Base-by-base conservation (phyloP, 2,329 filamentous ascomycete genomes). In the Emydomyces testavorans region DNA sequence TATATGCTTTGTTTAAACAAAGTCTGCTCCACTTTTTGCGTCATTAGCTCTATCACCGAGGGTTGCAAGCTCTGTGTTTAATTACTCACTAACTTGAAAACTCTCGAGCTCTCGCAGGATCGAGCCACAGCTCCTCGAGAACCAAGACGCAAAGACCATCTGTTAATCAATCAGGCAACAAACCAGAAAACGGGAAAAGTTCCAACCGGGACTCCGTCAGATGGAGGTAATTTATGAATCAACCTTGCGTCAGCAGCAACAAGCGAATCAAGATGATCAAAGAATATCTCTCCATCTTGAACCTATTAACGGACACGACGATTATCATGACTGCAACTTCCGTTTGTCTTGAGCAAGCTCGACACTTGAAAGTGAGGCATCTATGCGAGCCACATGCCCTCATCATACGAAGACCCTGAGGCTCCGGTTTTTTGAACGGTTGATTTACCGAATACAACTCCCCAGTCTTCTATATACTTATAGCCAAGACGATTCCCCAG, bases 91-190 rank as follows among this genome's bases (percentile, higher is more conserved):
- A 45, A 51, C 26, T 15, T 34, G 35, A 26, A 15, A n/a, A n/a
- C n/a, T 4, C 41, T 15, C 38, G 34, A 28, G 26, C 20, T 32
- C 10, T n/a, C 20, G 18, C 24, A 52, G 47, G 42, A 46, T 28
- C 34, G 20, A 41, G 36, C 11, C 47, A 47, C 32, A 34, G 18
- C 20, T 10, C 37, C 42, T 47, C 42, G n/a, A 52, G 37, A 36
- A 24, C 43, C 10, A 13, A 35, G 31, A 8, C 41, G 20, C 16
- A 36, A 10, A 43, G 37, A 20, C 36, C 45, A 23, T 24, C 48
- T 11, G 45, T 52, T 8, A 47, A 52, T n/a, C 44, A 52, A 52
- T 39, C 38, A 47, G 37, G 50, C 40, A 31, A 16, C 26, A 47
- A n/a, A 20, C 38, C 46, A 31, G 48, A 52, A 43, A 38, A 38